Evolutionary conservation across 345 rosid genomes (phyloP), one percentile per base, ranked within the genome.

Genomic region (Excoecaria cochinchinensis): DNA sequence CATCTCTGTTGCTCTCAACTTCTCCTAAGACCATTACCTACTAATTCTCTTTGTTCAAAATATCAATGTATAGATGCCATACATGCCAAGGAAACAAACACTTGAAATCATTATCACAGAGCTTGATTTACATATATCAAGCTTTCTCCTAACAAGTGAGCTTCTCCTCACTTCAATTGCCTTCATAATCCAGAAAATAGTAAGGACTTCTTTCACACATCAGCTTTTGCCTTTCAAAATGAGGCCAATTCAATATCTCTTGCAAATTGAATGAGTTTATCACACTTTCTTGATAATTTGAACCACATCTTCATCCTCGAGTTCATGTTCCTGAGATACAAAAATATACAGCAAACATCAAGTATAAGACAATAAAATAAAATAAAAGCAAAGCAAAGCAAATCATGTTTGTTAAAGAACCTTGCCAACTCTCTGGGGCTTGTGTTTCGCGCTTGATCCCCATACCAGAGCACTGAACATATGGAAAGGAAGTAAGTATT

Each of bases 381-480:
- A 42, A 58, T 21, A 25, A 16, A 36, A 22, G 42, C 22, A 36
- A n/a, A 69, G 3, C 39, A 46, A 19, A 57, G 50, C 15, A 64
- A 75, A 78, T 56, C 15, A 22, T 66, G 67, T 61, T 64, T 24
- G 22, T 15, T 66, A 73, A 66, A 71, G 73, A 67, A 95, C 98
- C 99, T 92, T 95, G 90, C 98, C 99, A 80, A 95, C 99, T 82
- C 99, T 90, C 76, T 95, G 99, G 6, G 99, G 99, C 86, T 93
- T 95, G 90, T 95, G 99, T 84, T 95, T 95, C 5, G 68, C 98
- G 47, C 99, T 95, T 5, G 99, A 95, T 70, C 99, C 99, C 99
- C 99, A 95, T 10, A 93, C 98, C 42, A 95, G 79, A 71, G 97
- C 97, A 69, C 99, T 93, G 94, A 63, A 80, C 65, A 82, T 22